A percentile compares a stretch with the other conserved stretches of the same genome.
These are phyloP conservation scores for Metschnikowia peoriensis DNA, from an alignment of 805 yeast species.

Conservation along the genomic window DNA sequence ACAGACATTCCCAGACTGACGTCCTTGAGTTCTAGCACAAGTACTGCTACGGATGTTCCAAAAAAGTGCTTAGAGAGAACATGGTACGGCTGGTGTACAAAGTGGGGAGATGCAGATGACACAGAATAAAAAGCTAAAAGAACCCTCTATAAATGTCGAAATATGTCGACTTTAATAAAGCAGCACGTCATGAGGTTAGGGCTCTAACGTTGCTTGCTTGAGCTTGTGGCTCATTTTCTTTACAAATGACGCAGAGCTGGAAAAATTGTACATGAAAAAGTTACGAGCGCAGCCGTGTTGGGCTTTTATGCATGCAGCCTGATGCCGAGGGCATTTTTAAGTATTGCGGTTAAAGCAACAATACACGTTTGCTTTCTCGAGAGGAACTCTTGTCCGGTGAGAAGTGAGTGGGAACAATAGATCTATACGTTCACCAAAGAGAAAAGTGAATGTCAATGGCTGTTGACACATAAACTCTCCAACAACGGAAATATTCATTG, in stretches of 20 bases:
- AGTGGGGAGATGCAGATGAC: conserved; percentile 42
- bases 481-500: not conserved
- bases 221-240: not conserved
- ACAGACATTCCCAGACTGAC: conserved; percentile 5
- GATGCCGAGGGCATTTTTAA: conserved; percentile 5
- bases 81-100: conserved; percentile 66
- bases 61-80: conserved; percentile 53
- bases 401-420: not conserved
- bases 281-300: conserved; percentile 11
- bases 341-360: conserved; percentile 3
- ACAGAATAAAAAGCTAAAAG: not conserved
- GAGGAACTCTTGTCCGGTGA: not conserved
- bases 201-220: not conserved
- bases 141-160: not conserved
- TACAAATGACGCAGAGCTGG: conserved; percentile 1
- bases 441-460: not conserved
- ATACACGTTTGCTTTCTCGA: not conserved
- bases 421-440: too few species aligned
- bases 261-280: not conserved
- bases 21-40: conserved; percentile 1
- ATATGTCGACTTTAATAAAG: not conserved
- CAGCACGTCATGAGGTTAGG: not conserved
- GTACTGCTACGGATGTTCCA: conserved; percentile 27
- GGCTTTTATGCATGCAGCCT: conserved; percentile 5
- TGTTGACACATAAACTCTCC: not conserved